Percentiles rank a stretch among this genome's conserved stretches.
These are phyloP conservation scores for Rhododendron ferrugineum DNA, from an alignment of 148 eudicot species.

Conservation along the genomic window DNA sequence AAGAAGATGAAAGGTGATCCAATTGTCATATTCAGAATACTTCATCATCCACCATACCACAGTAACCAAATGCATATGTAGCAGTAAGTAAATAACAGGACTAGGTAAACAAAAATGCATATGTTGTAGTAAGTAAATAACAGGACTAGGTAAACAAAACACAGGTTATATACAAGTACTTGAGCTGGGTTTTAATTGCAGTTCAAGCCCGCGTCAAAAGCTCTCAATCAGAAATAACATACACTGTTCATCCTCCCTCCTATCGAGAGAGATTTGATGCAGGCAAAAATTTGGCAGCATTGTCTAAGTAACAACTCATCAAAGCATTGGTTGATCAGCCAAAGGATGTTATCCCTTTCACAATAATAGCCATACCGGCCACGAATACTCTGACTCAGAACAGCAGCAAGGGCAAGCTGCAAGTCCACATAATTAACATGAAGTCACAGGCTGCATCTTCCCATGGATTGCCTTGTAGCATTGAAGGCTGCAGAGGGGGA, in stretches of 20 bases:
- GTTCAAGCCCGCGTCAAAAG: background rate
- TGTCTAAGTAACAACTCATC: background rate
- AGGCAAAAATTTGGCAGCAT: background rate
- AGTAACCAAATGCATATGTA: background rate
- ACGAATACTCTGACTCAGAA: background rate
- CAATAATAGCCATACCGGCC: background rate
- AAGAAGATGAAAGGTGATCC: background rate
- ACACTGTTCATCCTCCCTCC: background rate
- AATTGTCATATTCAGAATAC: background rate
- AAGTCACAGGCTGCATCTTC: constrained; percentile 19
- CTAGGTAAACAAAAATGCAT: background rate
- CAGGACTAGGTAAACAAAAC: background rate
- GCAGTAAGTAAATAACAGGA: background rate
- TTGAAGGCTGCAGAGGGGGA: constrained; percentile 62
- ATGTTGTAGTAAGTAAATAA: background rate
- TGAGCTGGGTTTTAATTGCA: background rate
- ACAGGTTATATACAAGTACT: background rate
- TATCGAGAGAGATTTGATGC: background rate
- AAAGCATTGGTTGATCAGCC: background rate
- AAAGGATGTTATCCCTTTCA: background rate
- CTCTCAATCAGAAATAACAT: background rate
- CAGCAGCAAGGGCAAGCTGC: background rate
- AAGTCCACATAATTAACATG: constrained; percentile 21
- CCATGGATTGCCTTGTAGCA: constrained; percentile 63
- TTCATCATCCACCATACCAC: background rate